Percentiles rank a stretch among this genome's conserved stretches.
Evolutionary conservation across 2,329 filamentous ascomycete species (phyloP).

Genomic region (Talaromyces sp.): DNA sequence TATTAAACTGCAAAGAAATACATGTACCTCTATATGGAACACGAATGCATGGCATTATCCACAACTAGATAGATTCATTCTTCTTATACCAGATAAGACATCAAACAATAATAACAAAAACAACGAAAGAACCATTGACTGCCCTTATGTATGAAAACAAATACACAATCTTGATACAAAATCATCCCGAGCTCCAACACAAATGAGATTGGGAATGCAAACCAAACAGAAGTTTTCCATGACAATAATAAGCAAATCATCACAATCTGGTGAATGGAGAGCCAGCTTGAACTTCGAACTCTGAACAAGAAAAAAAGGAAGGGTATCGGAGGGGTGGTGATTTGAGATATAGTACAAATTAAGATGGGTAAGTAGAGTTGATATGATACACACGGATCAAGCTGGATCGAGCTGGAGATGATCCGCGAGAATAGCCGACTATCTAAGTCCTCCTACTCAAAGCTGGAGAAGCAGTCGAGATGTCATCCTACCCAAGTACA

Average conservation of each 20-base stretch:
- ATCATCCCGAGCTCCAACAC: not conserved
- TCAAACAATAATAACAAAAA: not conserved
- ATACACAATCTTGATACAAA: not conserved
- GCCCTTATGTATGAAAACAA: not conserved
- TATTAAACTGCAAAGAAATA: not conserved
- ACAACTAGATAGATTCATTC: not conserved
- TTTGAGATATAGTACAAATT: conserved; percentile 35
- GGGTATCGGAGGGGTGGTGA: conserved; percentile 55
- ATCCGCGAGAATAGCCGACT: not conserved
- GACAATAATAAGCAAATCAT: not conserved
- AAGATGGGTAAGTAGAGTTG: not conserved
- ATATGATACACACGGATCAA: not conserved
- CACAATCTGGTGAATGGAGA: conserved; percentile 5
- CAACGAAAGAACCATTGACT: not conserved
- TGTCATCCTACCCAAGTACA: not conserved
- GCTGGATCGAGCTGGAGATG: not conserved
- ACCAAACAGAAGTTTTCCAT: not conserved
- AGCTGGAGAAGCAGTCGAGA: not conserved
- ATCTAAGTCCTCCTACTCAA: conserved; percentile 1
- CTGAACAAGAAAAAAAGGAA: conserved; percentile 44
- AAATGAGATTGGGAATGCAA: not conserved
- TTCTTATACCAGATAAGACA: conserved; percentile 1
- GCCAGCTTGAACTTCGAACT: not conserved
- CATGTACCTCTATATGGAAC: not conserved
- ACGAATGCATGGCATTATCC: not conserved